phyloP scores from a whole-genome alignment of 1,284 basidiomycete genomes.

The Psilocybe mexicana region DNA sequence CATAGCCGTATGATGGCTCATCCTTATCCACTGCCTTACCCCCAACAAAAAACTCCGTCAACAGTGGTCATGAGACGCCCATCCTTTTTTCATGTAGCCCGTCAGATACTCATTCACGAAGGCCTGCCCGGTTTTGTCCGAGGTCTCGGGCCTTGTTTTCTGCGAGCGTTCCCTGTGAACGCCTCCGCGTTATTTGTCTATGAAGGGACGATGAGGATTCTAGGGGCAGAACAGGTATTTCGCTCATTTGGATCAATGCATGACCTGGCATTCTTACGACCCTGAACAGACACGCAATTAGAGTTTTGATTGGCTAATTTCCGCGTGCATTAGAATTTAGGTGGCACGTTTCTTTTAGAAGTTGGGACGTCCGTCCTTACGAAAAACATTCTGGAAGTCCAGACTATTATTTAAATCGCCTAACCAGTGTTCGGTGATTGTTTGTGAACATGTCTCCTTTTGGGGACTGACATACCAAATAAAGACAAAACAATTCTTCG shows the following conservation, averaged over 20 bases:
- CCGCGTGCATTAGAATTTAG: constrained; percentile 8
- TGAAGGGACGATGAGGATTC: constrained; percentile 62
- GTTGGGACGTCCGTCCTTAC: background rate
- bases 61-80: constrained; percentile 34
- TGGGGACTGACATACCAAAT: constrained; percentile 33
- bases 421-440: constrained; percentile 1
- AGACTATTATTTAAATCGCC: background rate
- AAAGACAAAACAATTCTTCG: constrained; percentile 17
- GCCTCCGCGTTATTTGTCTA: constrained; percentile 74
- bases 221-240: constrained; percentile 65
- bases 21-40: constrained; percentile 44
- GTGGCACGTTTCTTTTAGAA: background rate
- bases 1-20: constrained; percentile 62
- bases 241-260: constrained; percentile 9
- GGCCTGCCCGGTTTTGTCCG: constrained; percentile 64
- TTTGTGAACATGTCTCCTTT: constrained; percentile 24
- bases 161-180: constrained; percentile 74
- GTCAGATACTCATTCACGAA: constrained; percentile 49
- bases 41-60: constrained; percentile 20
- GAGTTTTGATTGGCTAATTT: constrained; percentile 21
- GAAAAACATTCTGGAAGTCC: background rate
- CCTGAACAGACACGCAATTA: constrained; percentile 33
- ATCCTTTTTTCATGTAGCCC: constrained; percentile 48
- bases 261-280: constrained; percentile 16
- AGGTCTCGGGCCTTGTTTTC: constrained; percentile 57